Evolutionary conservation across 2,329 filamentous ascomycete genomes (phyloP), one percentile per base, ranked within the genome.

Genomic region (Pseudocercospora pini-densiflorae): DNA sequence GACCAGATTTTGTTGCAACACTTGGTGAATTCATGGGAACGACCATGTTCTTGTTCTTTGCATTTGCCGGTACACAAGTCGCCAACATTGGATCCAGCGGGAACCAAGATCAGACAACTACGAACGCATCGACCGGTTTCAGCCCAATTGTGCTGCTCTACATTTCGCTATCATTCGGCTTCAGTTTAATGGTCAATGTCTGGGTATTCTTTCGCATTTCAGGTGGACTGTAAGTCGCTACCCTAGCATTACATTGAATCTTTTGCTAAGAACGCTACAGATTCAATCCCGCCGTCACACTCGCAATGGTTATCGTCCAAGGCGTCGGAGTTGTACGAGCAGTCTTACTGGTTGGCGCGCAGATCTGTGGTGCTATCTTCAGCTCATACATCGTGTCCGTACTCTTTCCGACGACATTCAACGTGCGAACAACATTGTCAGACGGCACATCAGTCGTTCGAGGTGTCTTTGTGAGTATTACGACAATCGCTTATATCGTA

Each of bases 31-130:
- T 80, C 63, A 79, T 82, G 27, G 81, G 81, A 27, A 82, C 81
- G 0, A 79, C 79, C 19, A 79, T 83, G 72, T 83, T 83, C 64
- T 76, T 83, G 49, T 82, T 80, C 77, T 82, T 83, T 64, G 81
- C 81, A 16, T 79, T 83, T 57, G 75, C 77, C 0, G 81, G 80
- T 3, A 81, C 81, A 0, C 81, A 83, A 66, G 80, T 82, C 14
- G 81, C 81, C 23, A 82, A 82, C 69, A 79, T 72, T 27, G 70
- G 70, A 12, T 64, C 70, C 12, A 62, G 66, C 19, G 61, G 65
- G 29, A 69, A 65, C n/a, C 57, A 45, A 9, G 63, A 68, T 36
- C 66, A 70, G 21, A 68, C 70, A 10, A 72, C 70, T 1, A 75
- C 73, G 6, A 75, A 75, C 61, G 71, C 71, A 19, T 63, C 67